These are phyloP conservation scores for Pythium plurisporium DNA, from an alignment of 352 stramenopile species.

Conservation along the genomic window DNA sequence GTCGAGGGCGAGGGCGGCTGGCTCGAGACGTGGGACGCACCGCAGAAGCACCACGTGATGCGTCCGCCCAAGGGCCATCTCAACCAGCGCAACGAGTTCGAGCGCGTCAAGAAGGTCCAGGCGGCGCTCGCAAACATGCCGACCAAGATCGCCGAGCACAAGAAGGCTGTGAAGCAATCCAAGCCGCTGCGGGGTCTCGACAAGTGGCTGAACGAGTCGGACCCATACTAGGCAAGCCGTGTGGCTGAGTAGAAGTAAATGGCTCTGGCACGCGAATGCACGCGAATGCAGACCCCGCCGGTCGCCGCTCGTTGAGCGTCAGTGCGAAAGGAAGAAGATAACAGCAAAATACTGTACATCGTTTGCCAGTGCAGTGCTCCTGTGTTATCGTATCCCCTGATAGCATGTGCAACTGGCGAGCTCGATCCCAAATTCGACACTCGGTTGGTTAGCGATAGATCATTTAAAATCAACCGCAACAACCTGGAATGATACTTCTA, in stretches of 20 bases:
- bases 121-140: slow-evolving; percentile 77
- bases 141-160: slow-evolving; percentile 83
- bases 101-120: slow-evolving; percentile 86
- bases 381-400: background rate
- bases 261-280: background rate
- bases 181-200: slow-evolving; percentile 86
- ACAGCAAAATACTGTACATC: background rate
- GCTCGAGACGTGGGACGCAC: slow-evolving; percentile 69
- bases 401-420: no score
- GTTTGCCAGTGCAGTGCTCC: slow-evolving; percentile 1
- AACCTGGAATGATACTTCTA: no score
- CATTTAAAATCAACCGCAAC: no score
- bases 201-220: slow-evolving; percentile 85
- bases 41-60: slow-evolving; percentile 86
- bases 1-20: slow-evolving; percentile 76
- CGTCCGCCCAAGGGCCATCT: slow-evolving; percentile 75
- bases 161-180: slow-evolving; percentile 73
- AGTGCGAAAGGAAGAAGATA: background rate
- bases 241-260: slow-evolving; percentile 4
- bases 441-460: no score
- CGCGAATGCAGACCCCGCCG: background rate
- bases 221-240: slow-evolving; percentile 58
- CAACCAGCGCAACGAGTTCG: slow-evolving; percentile 80
- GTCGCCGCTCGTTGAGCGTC: background rate
- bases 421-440: no score